Evolutionary conservation across 1,139 yeast genomes (phyloP), one percentile per base, ranked within the genome.

Genomic region (Geotrichum armillariae): DNA sequence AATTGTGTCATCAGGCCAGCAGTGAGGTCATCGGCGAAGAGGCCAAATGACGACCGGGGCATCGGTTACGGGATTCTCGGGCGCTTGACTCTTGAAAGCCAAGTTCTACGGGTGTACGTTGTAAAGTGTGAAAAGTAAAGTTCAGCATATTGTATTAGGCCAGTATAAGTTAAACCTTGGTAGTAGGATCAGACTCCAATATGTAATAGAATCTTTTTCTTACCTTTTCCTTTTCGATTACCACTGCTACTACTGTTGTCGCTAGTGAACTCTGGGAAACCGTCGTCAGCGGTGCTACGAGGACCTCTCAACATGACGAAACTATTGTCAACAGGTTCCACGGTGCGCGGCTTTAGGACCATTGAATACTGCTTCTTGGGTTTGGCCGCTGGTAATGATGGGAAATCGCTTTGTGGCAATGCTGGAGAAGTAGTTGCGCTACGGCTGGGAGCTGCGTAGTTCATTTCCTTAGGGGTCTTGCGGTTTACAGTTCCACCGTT

Each of bases 121-220:
- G n/a, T n/a, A n/a, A n/a, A n/a, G n/a, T n/a, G n/a, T n/a, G n/a
- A n/a, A n/a, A n/a, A n/a, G n/a, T n/a, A n/a, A n/a, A n/a, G n/a
- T n/a, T n/a, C n/a, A n/a, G n/a, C n/a, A n/a, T n/a, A n/a, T n/a
- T n/a, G n/a, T n/a, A n/a, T n/a, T n/a, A n/a, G n/a, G n/a, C n/a
- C n/a, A n/a, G n/a, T n/a, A n/a, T n/a, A n/a, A n/a, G n/a, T n/a
- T n/a, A n/a, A n/a, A n/a, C n/a, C n/a, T n/a, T n/a, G n/a, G n/a
- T n/a, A n/a, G n/a, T n/a, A n/a, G n/a, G n/a, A n/a, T 38, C 31
- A 44, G 6, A 46, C 40, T n/a, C 63, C 60, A 31, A 58, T 48
- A 16, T 55, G 56, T 16, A 61, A 43, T 9, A 60, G 57, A 46
- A 55, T 54, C 56, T 62, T 59, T 56, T 60, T 57, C 38, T 55